phyloP scores from a whole-genome alignment of 306 rosid genomes.

The Medicago arabica region DNA sequence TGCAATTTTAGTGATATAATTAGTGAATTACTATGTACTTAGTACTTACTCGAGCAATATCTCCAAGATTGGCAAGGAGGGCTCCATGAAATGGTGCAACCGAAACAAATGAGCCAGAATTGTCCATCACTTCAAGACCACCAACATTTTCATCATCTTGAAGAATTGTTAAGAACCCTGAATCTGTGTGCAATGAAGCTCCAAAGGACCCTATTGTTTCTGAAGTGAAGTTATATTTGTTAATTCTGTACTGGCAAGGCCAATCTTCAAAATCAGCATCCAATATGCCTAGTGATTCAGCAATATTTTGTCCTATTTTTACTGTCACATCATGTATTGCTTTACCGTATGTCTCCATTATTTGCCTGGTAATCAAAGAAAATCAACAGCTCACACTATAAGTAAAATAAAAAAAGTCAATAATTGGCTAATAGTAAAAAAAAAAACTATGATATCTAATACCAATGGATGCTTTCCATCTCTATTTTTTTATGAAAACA shows the following conservation, averaged over 20 bases:
- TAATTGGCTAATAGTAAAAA: no score
- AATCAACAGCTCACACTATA: neutral
- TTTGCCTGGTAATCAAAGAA: constrained; percentile 32
- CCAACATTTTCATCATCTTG: constrained; percentile 74
- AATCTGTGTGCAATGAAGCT: constrained; percentile 59
- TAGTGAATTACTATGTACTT: neutral
- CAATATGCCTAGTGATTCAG: constrained; percentile 48
- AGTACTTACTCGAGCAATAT: constrained; percentile 54
- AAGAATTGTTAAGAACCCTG: constrained; percentile 62
- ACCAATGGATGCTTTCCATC: no score
- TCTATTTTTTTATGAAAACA: no score
- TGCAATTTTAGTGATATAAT: neutral
- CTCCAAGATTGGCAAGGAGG: constrained; percentile 61
- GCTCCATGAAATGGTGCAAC: constrained; percentile 57
- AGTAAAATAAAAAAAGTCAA: no score
- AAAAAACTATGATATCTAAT: no score
- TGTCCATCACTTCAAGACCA: constrained; percentile 64
- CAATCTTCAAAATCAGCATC: constrained; percentile 49
- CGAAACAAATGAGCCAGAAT: constrained; percentile 43
- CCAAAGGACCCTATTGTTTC: constrained; percentile 52
- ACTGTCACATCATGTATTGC: constrained; percentile 50
- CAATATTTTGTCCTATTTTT: constrained; percentile 55
- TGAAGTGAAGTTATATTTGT: constrained; percentile 64
- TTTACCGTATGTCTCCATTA: constrained; percentile 43
- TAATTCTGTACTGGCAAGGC: constrained; percentile 62